phyloP scores from a whole-genome alignment of 108 stramenopile species.

The Mayamaea pseudoterrestris region DNA sequence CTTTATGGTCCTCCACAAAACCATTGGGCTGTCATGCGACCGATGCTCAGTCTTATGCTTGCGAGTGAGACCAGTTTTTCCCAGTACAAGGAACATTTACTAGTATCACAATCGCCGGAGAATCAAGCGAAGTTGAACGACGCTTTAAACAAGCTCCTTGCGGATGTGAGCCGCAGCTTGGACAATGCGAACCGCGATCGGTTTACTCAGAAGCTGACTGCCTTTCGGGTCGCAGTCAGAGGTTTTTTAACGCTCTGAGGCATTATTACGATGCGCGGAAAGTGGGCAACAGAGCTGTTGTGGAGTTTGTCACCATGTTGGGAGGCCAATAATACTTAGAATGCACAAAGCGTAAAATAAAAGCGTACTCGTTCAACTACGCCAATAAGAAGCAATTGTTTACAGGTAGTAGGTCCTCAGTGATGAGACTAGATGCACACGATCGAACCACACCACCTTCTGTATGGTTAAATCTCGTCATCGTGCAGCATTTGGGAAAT shows the following conservation, averaged over 20 bases:
- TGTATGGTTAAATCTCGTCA: too few relatives aligned
- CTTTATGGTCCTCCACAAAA: conserved; percentile 90
- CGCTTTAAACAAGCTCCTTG: conserved; percentile 80
- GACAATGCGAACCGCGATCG: conserved; percentile 92
- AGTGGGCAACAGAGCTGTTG: too few relatives aligned
- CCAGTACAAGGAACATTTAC: conserved; percentile 84
- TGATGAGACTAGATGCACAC: too few relatives aligned
- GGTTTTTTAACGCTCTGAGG: conserved; percentile 81
- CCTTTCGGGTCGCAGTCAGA: conserved; percentile 88
- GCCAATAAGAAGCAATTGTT: too few relatives aligned
- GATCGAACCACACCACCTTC: too few relatives aligned
- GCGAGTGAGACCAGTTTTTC: conserved; percentile 86
- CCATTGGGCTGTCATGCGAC: conserved; percentile 97
- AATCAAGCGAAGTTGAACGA: conserved; percentile 85
- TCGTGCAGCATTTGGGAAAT: too few relatives aligned
- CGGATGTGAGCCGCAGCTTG: conserved; percentile 84
- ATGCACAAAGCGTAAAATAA: too few relatives aligned
- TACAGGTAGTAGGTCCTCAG: too few relatives aligned
- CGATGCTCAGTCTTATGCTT: conserved; percentile 95
- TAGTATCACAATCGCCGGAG: conserved; percentile 81
- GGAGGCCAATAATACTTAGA: too few relatives aligned
- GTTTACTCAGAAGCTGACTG: conserved; percentile 91
- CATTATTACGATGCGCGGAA: too few relatives aligned
- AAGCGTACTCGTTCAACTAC: too few relatives aligned
- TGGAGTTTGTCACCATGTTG: too few relatives aligned